Evolutionary conservation across 179 eudicot species (phyloP), one percentile per base, ranked within the genome.

Genomic region (Beta corolliflora): DNA sequence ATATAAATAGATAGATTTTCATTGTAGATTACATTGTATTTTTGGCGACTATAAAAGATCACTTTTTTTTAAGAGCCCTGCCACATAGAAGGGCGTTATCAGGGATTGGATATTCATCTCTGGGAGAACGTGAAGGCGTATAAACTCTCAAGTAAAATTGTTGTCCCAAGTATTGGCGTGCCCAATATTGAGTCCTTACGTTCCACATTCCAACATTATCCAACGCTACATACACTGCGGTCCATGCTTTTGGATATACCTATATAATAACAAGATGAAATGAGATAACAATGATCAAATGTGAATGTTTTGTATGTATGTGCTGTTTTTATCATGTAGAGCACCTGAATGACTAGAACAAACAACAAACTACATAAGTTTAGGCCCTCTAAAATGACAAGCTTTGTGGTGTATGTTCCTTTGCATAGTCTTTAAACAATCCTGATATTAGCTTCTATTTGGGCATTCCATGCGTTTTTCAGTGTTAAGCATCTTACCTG

Each of bases 121-220:
- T 71, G 31, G 69, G 29, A 2, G 85, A 82, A 7, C 75, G 83
- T 3, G 83, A 61, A 14, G 78, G 36, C 9, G 85, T 82, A 41
- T 87, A 83, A 23, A 90, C 91, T 46, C 91, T 83, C 25, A 88
- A 67, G 73, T 90, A 90, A 45, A 87, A 82, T 63, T 90, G 93
- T 56, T 88, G 81, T 7, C 93, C 93, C 0, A 90, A 88, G 85
- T 88, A 90, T 72, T 86, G 93, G 69, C 91, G 75, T 36, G 90
- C 91, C 93, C 91, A 90, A 36, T 16, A 80, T 45, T 88, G 85
- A 11, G 83, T 84, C 77, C 93, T 88, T 56, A 90, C 50, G 80
- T 90, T 90, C 93, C 93, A 90, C 91, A 90, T 90, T 2, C 93
- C 93, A 7, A 83, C 89, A 52, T 90, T 89, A 64, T 90, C 93